A percentile compares a stretch with the other conserved stretches of the same genome.
Conservation (phyloP, 179 eudicot genomes). For the Pouteria campechiana region DNA sequence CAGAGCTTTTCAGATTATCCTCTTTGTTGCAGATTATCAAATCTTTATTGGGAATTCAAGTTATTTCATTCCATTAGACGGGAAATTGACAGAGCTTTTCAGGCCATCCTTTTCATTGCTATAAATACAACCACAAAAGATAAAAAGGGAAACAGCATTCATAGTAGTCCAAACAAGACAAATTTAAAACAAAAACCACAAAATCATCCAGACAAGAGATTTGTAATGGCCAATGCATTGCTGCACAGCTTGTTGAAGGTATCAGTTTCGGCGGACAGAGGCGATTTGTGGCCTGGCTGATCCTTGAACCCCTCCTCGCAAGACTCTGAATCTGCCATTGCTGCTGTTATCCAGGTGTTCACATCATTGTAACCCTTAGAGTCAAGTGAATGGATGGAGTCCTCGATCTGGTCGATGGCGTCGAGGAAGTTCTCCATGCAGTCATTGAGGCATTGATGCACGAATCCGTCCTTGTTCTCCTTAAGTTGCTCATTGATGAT, state of each 20-base stretch:
- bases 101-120: too few relatives aligned
- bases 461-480: neutral
- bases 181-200: too few relatives aligned
- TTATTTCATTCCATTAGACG: too few relatives aligned
- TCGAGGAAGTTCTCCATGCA: slow-evolving; percentile 9
- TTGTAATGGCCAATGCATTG: neutral
- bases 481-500: neutral
- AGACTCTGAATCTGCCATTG: slow-evolving; percentile 5
- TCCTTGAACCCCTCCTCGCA: slow-evolving; percentile 4
- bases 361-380: neutral
- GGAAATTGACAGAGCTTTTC: too few relatives aligned
- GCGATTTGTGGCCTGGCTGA: neutral
- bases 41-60: too few relatives aligned
- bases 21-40: too few relatives aligned
- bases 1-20: too few relatives aligned
- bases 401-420: slow-evolving; percentile 13
- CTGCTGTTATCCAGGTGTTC: slow-evolving; percentile 7
- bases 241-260: neutral
- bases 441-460: slow-evolving; percentile 6
- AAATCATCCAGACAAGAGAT: neutral
- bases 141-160: too few relatives aligned
- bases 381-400: slow-evolving; percentile 9
- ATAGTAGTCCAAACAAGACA: too few relatives aligned
- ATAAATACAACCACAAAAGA: too few relatives aligned
- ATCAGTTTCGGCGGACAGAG: neutral